Evolutionary conservation across 257 asterid genomes (phyloP).

Genomic region (Nicotiana obtusifolia): DNA sequence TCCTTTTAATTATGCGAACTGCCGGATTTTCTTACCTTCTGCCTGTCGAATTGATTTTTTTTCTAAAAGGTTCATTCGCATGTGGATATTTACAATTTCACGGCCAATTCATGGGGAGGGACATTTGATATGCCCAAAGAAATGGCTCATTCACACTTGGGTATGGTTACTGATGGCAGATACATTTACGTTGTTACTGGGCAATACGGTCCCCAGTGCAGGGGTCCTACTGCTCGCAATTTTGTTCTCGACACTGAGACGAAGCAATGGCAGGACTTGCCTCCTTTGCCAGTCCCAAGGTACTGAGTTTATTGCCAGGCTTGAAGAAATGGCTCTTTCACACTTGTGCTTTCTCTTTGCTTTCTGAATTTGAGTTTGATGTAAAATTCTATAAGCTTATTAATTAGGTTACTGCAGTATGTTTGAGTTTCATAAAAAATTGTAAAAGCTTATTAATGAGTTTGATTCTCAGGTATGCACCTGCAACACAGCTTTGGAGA

Average conservation of each 20-base stretch:
- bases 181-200: constrained; percentile 81
- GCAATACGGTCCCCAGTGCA: constrained; percentile 95
- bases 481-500: constrained; percentile 93
- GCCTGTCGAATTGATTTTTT: no score
- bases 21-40: no score
- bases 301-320: background rate
- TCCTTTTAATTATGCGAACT: no score
- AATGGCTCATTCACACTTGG: constrained; percentile 98
- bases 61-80: constrained; percentile 78
- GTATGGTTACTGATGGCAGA: constrained; percentile 93
- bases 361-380: no score
- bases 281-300: constrained; percentile 84
- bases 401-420: background rate
- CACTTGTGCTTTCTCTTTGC: background rate
- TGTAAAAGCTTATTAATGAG: constrained; percentile 14
- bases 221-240: constrained; percentile 82
- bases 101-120: constrained; percentile 86
- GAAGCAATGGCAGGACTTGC: constrained; percentile 65
- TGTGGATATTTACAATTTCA: constrained; percentile 83
- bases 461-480: constrained; percentile 64
- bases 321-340: background rate
- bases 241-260: constrained; percentile 73
- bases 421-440: background rate
- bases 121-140: constrained; percentile 95
- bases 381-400: no score